Evolutionary conservation across 768 basidiomycete genomes (phyloP).

Genomic region (Peribolospora kevripleyi): DNA sequence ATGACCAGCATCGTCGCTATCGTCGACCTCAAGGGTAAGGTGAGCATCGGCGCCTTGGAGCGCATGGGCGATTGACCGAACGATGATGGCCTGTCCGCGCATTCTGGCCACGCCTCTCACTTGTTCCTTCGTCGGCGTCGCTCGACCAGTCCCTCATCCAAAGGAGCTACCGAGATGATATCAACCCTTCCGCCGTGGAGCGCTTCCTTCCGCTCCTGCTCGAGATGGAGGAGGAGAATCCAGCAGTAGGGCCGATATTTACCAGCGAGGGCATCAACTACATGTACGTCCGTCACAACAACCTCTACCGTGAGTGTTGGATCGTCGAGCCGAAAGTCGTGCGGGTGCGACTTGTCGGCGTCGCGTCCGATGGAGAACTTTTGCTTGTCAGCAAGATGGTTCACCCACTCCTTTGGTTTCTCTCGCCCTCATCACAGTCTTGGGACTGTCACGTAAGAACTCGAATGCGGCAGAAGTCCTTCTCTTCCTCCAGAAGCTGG

Average conservation of each 20-base stretch:
- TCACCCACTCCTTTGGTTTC: not conserved
- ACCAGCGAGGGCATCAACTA: slow-evolving; percentile 87
- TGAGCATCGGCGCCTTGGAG: not conserved
- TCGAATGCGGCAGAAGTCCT: slow-evolving; percentile 88
- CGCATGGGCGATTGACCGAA: too few species aligned
- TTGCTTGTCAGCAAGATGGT: not conserved
- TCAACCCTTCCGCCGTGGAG: slow-evolving; percentile 66
- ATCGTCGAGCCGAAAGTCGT: not conserved
- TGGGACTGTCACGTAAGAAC: slow-evolving; percentile 87
- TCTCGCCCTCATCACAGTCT: slow-evolving; percentile 31
- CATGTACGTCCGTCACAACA: slow-evolving; percentile 95
- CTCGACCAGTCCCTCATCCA: slow-evolving; percentile 52
- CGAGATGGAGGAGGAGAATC: slow-evolving; percentile 91
- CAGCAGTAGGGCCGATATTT: slow-evolving; percentile 89
- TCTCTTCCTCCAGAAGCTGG: slow-evolving; percentile 81
- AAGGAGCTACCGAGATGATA: slow-evolving; percentile 86
- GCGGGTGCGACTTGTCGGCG: not conserved
- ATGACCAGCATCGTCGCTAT: slow-evolving; percentile 65
- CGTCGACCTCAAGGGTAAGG: slow-evolving; percentile 90
- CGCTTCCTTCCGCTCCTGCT: slow-evolving; percentile 77
- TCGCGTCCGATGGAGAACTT: not conserved
- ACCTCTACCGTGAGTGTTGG: slow-evolving; percentile 58
- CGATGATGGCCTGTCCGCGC: not conserved
- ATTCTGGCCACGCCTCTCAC: not conserved
- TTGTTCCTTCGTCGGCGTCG: not conserved